Conservation (phyloP, 495 filamentous ascomycete genomes). For the Tuber brumale region DNA sequence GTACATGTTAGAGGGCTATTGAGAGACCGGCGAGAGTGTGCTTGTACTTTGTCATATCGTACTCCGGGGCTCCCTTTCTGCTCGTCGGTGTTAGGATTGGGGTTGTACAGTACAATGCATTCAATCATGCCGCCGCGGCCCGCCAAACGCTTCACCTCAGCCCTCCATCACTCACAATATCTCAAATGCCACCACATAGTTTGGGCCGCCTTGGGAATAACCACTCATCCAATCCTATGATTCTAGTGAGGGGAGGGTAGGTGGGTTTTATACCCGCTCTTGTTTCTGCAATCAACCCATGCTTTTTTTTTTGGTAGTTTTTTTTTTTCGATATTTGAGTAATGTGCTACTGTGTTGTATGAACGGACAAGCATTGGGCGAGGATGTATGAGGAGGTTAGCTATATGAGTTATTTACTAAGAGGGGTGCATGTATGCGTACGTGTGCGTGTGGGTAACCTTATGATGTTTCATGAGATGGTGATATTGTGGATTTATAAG, state of each 20-base stretch:
- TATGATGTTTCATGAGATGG: neutral
- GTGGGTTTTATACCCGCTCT: neutral
- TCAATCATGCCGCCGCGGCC: neutral
- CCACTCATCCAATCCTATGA: neutral
- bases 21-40: neutral
- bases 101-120: neutral
- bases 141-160: neutral
- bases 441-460: too few species aligned
- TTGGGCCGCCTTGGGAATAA: neutral
- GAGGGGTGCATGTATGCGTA: neutral
- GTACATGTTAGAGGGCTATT: neutral
- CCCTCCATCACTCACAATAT: neutral
- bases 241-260: neutral
- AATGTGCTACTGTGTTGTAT: neutral
- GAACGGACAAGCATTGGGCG: neutral
- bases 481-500: neutral
- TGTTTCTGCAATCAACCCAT: neutral
- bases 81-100: neutral
- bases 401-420: neutral
- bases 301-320: neutral
- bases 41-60: neutral
- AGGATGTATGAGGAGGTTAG: neutral
- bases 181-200: neutral
- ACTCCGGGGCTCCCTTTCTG: neutral
- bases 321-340: neutral